phyloP scores from a whole-genome alignment of 768 basidiomycete genomes.

The Polyporus arcularius region DNA sequence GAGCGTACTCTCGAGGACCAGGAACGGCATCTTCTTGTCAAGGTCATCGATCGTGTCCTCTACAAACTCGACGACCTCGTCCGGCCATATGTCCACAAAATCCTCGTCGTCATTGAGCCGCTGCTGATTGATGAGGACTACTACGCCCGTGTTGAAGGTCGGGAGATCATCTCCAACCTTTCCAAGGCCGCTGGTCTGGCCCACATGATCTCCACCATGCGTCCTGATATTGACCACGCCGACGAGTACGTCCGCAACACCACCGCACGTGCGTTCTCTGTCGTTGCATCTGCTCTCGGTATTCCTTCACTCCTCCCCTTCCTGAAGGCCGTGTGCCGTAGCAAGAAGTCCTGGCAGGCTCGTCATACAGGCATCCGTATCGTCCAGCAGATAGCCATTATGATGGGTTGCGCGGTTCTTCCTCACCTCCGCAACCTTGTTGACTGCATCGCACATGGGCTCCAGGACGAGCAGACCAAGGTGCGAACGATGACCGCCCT shows the following conservation, averaged over 20 bases:
- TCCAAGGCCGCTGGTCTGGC: conserved; percentile 99
- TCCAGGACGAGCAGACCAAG: conserved; percentile 94
- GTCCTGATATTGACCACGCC: conserved; percentile 98
- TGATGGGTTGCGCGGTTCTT: conserved; percentile 99
- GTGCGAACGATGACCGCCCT: conserved; percentile 96
- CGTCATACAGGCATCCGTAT: conserved; percentile 99
- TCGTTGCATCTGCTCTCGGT: conserved; percentile 97
- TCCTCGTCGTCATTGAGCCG: conserved; percentile 98
- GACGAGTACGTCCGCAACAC: conserved; percentile 99
- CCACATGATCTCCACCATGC: conserved; percentile 99
- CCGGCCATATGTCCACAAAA: conserved; percentile 98
- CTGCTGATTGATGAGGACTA: conserved; percentile 98
- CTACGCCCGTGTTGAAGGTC: conserved; percentile 95
- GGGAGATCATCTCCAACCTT: conserved; percentile 98
- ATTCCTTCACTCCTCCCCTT: conserved; percentile 98
- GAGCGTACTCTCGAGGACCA: conserved; percentile 97
- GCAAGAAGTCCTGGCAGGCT: conserved; percentile 99
- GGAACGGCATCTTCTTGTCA: conserved; percentile 96
- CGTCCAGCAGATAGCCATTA: conserved; percentile 98
- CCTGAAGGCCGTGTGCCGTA: conserved; percentile 96
- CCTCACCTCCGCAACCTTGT: conserved; percentile 97
- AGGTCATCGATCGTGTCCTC: conserved; percentile 97
- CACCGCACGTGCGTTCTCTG: conserved; percentile 97
- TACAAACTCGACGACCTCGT: conserved; percentile 99
- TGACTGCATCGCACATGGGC: conserved; percentile 91